phyloP scores from a whole-genome alignment of 164 flowering plant genomes.

The Amborella trichopoda region DNA sequence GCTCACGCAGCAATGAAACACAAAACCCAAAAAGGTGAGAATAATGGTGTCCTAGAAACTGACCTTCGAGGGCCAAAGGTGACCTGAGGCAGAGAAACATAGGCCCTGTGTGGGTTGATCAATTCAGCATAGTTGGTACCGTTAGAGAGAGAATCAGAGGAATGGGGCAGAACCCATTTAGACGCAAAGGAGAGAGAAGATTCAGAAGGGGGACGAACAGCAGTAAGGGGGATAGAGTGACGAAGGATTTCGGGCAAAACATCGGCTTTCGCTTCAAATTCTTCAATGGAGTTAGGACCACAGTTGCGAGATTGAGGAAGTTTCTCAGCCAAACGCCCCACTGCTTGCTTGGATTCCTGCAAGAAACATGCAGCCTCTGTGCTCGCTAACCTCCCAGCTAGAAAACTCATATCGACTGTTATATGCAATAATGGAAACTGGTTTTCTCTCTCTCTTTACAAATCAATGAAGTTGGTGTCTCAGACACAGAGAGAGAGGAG shows the following conservation, averaged over 20 bases:
- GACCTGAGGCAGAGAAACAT: conserved; percentile 71
- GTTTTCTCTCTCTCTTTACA: no score
- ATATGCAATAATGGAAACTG: no score
- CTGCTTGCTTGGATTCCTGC: conserved; percentile 80
- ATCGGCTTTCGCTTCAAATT: conserved; percentile 32
- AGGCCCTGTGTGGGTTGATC: conserved; percentile 64
- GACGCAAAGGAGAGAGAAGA: conserved; percentile 32
- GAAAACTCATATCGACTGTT: conserved; percentile 70
- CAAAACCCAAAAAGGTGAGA: no score
- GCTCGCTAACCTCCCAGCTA: conserved; percentile 74
- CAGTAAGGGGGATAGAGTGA: conserved; percentile 60
- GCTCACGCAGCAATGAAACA: no score
- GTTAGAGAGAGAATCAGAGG: conserved; percentile 10
- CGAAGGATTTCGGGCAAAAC: conserved; percentile 75
- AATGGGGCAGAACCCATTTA: conserved; percentile 36
- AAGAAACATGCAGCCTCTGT: conserved; percentile 67
- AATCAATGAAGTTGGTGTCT: no score
- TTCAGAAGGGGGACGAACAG: conserved; percentile 17
- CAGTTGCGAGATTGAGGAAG: conserved; percentile 10
- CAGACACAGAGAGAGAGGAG: no score
- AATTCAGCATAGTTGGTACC: conserved; percentile 40
- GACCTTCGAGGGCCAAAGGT: conserved; percentile 72
- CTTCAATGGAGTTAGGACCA: conserved; percentile 6
- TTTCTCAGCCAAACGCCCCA: conserved; percentile 35
- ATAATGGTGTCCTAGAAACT: no score